Evolutionary conservation across 257 asterid species (phyloP).

Genomic region (Solanum appendiculatum): DNA sequence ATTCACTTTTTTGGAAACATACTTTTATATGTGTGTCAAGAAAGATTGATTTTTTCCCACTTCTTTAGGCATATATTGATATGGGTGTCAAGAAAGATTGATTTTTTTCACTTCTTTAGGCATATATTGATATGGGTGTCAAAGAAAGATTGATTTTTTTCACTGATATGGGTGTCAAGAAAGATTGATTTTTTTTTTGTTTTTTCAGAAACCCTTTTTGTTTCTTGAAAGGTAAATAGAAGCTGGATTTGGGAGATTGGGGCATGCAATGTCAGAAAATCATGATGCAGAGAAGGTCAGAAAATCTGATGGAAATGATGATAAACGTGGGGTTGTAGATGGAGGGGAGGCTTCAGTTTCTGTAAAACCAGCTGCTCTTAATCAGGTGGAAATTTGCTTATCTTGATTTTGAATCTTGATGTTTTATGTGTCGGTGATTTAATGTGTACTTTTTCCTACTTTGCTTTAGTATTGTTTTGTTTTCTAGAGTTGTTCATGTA

Average conservation of each 20-base stretch:
- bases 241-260: slow-evolving; percentile 19
- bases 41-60: neutral
- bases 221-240: neutral
- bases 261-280: slow-evolving; percentile 47
- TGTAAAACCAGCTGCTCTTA: slow-evolving; percentile 21
- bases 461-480: neutral
- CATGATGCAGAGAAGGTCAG: slow-evolving; percentile 6
- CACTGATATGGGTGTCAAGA: no score
- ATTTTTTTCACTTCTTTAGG: neutral
- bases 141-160: slow-evolving; percentile 11
- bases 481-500: neutral
- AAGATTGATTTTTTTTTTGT: neutral
- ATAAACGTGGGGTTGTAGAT: slow-evolving; percentile 21
- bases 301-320: slow-evolving; percentile 42
- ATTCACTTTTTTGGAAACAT: neutral
- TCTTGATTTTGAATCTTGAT: neutral
- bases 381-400: slow-evolving; percentile 19
- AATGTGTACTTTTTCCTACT: neutral
- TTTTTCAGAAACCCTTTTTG: neutral
- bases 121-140: neutral
- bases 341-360: slow-evolving; percentile 4
- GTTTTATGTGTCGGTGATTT: neutral
- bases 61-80: neutral
- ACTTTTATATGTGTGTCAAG: neutral
- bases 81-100: neutral